These are phyloP conservation scores for Chaetomium olivaceum DNA, from an alignment of 2,329 filamentous ascomycete species.

Conservation along the genomic window DNA sequence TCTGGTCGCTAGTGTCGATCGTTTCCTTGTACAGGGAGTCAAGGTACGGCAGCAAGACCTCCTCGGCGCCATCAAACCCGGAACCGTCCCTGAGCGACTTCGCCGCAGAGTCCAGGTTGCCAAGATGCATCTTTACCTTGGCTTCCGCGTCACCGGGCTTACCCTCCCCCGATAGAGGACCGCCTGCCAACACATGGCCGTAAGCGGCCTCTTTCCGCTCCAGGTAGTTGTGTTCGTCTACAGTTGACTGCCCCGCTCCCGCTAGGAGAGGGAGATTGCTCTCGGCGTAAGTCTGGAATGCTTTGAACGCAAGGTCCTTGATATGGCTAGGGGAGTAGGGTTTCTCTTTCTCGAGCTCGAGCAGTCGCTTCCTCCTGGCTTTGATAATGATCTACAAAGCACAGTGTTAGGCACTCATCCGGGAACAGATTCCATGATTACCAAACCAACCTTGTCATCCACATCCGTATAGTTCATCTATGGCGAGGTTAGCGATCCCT, in stretches of 20 bases:
- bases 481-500: not conserved
- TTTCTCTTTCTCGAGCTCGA: slow-evolving; percentile 78
- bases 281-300: slow-evolving; percentile 58
- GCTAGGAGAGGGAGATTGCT: slow-evolving; percentile 55
- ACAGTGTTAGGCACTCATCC: not conserved
- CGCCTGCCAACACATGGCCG: slow-evolving; percentile 55
- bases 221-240: slow-evolving; percentile 54
- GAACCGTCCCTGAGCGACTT: slow-evolving; percentile 46
- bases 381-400: slow-evolving; percentile 55
- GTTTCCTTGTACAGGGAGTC: slow-evolving; percentile 67
- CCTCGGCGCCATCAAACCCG: slow-evolving; percentile 58
- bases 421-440: not conserved
- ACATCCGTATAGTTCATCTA: slow-evolving; percentile 87
- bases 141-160: slow-evolving; percentile 75
- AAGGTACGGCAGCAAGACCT: slow-evolving; percentile 78
- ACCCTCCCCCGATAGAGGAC: slow-evolving; percentile 56
- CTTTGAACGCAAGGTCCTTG: slow-evolving; percentile 50
- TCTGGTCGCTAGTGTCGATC: slow-evolving; percentile 62
- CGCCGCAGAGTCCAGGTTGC: slow-evolving; percentile 57
- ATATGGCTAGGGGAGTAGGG: slow-evolving; percentile 50
- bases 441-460: slow-evolving; percentile 34
- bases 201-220: slow-evolving; percentile 54
- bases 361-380: slow-evolving; percentile 75
- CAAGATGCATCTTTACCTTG: slow-evolving; percentile 88
- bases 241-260: slow-evolving; percentile 37